Evolutionary conservation across 2,329 filamentous ascomycete genomes (phyloP), one percentile per base, ranked within the genome.

Genomic region (Magnaporthales sp.): DNA sequence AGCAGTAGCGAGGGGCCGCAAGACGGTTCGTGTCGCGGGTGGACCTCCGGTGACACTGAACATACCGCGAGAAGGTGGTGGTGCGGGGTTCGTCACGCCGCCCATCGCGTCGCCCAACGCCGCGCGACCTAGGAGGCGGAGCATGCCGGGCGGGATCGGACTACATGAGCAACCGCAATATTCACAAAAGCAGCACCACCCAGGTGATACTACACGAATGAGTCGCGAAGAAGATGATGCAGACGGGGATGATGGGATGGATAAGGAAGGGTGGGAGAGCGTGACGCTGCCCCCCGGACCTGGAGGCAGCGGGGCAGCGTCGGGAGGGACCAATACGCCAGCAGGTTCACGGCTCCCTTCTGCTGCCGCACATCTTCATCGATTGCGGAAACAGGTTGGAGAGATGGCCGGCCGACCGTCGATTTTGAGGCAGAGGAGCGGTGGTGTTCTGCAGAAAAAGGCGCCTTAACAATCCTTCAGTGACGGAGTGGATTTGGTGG

Each of bases 311-410:
- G 63, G 22, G 13, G 66, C 68, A 8, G 71, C 73, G 7, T 73
- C 72, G 3, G 74, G 74, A 26, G 73, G 74, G 27, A 75, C 77
- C 1, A 19, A 10, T 10, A 60, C 56, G 32, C 32, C 63, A 19
- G 27, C 63, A 15, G 56, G 13, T 27, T 60, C 56, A 27, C 54
- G 32, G 38, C n/a, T 64, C 32, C 63, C 63, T 22, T 64, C 63
- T 22, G 79, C 77, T 4, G 77, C 79, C 60, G 81, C 83, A 10
- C 76, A 77, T 66, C 74, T 85, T 70, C 85, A 81, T 65, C 74
- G 61, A 24, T 15, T 63, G n/a, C 31, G 32, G 63, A 64, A 27
- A 26, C 63, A 64, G 26, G 63, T 64, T 86, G 54, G 82, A 82
- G 5, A 81, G 78, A 68, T 77, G 83, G 70, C 72, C 86, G 38